A percentile compares a stretch with the other conserved stretches of the same genome.
Evolutionary conservation across 2,329 filamentous ascomycete genomes (phyloP).

Genomic region (Aureobasidium mangrovei): DNA sequence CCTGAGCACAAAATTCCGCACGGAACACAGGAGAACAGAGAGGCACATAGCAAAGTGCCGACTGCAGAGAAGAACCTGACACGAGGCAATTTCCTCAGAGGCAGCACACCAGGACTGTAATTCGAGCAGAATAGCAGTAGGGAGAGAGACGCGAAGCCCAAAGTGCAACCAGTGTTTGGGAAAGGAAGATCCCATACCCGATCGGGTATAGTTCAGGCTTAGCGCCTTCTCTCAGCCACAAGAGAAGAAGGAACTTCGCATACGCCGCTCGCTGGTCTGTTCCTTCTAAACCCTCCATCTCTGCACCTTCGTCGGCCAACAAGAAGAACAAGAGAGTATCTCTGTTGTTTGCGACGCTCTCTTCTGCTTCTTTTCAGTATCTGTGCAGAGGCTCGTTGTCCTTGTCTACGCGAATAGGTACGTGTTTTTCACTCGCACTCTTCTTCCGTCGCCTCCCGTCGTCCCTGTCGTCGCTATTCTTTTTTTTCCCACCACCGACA

Average conservation of each 20-base stretch:
- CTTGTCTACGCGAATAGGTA: conserved; percentile 2
- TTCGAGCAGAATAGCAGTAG: conserved; percentile 10
- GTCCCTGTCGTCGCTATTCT: not conserved
- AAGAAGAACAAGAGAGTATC: conserved; percentile 6
- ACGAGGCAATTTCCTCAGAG: conserved; percentile 10
- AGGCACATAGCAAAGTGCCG: not conserved
- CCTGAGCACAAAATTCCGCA: not conserved
- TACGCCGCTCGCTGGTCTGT: not conserved
- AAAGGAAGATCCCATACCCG: not conserved
- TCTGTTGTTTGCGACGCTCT: conserved; percentile 1
- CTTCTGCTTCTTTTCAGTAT: conserved; percentile 9
- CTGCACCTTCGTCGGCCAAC: not conserved
- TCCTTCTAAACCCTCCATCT: conserved; percentile 8
- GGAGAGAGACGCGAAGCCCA: not conserved
- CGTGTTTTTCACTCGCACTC: not conserved
- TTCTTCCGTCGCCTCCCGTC: not conserved
- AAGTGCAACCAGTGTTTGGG: conserved; percentile 1
- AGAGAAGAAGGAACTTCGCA: not conserved
- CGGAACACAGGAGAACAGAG: not conserved
- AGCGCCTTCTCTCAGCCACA: conserved; percentile 6
- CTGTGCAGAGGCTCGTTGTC: conserved; percentile 1
- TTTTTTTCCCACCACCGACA: conserved; percentile 12
- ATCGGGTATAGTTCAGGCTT: not conserved
- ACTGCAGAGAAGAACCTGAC: not conserved
- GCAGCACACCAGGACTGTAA: conserved; percentile 9